phyloP scores from a whole-genome alignment of 805 yeast species.

The Nakazawaea populi region DNA sequence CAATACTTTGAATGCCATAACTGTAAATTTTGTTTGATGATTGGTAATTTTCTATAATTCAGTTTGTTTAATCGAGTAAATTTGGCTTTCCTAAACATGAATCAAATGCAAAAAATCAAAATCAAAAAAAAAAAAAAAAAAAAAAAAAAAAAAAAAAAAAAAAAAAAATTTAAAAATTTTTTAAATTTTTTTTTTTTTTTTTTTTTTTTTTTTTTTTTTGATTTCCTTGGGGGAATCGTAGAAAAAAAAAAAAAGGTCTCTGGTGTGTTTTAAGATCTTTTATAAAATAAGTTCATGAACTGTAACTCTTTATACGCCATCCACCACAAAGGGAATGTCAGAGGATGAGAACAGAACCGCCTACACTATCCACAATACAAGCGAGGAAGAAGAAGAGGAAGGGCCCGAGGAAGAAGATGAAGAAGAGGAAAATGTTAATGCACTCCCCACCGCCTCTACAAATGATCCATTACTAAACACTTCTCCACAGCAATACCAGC shows the following conservation, averaged over 20 bases:
- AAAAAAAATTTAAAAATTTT: neutral
- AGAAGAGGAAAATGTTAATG: neutral
- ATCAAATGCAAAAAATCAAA: too few species aligned
- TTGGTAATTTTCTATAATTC: too few species aligned
- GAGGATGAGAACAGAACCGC: neutral
- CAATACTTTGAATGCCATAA: slow-evolving; percentile 31
- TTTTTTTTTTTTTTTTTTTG: too few species aligned
- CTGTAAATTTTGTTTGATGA: neutral
- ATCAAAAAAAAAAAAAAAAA: neutral
- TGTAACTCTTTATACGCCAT: neutral
- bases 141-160: neutral
- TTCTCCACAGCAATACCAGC: neutral
- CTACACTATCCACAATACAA: neutral
- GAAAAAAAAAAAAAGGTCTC: too few species aligned
- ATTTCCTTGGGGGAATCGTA: neutral
- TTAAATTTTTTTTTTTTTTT: too few species aligned
- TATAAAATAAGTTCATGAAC: neutral
- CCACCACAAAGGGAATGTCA: slow-evolving; percentile 2
- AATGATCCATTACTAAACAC: neutral
- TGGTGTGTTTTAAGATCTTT: neutral
- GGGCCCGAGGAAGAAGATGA: neutral
- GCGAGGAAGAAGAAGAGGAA: neutral
- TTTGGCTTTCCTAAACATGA: neutral
- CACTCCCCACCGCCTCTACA: neutral
- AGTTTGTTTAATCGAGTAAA: too few species aligned